phyloP scores from a whole-genome alignment of 2,329 filamentous ascomycete species.

The Chaetomium globosum region DNA sequence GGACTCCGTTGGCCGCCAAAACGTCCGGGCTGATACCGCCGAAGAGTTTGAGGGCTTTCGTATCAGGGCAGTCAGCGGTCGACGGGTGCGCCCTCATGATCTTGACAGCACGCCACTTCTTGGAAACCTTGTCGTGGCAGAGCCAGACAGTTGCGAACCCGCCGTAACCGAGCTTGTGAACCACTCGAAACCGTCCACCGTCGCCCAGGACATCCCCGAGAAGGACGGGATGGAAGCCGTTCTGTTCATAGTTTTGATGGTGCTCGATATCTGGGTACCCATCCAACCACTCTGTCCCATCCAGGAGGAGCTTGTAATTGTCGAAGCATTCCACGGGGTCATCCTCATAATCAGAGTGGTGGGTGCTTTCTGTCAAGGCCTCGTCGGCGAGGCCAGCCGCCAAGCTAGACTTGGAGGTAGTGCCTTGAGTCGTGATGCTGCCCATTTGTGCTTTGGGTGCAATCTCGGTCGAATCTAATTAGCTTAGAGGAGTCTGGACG shows the following conservation, averaged over 20 bases:
- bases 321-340: accelerated
- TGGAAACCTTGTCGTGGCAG: slow-evolving; percentile 21
- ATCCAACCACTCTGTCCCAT: no score
- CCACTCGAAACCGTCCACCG: slow-evolving; percentile 18
- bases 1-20: slow-evolving; percentile 18
- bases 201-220: slow-evolving; percentile 23
- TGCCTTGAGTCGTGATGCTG: not conserved
- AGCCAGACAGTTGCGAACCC: slow-evolving; percentile 26
- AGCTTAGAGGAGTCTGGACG: no score
- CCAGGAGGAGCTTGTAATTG: slow-evolving; percentile 1
- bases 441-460: not conserved
- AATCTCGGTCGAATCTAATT: not conserved
- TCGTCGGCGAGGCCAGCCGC: not conserved
- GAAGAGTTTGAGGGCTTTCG: slow-evolving; percentile 9
- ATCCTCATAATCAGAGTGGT: no score
- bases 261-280: slow-evolving; percentile 10
- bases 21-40: not conserved
- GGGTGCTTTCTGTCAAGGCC: not conserved
- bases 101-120: slow-evolving; percentile 26
- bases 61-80: not conserved
- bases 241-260: not conserved
- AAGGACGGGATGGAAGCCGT: slow-evolving; percentile 24
- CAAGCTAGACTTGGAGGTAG: not conserved
- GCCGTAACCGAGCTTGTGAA: slow-evolving; percentile 27
- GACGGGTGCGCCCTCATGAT: slow-evolving; percentile 11